A percentile compares a stretch with the other conserved stretches of the same genome.
phyloP scores from a whole-genome alignment of 257 asterid species.

The Paraleonurus japonicus region DNA sequence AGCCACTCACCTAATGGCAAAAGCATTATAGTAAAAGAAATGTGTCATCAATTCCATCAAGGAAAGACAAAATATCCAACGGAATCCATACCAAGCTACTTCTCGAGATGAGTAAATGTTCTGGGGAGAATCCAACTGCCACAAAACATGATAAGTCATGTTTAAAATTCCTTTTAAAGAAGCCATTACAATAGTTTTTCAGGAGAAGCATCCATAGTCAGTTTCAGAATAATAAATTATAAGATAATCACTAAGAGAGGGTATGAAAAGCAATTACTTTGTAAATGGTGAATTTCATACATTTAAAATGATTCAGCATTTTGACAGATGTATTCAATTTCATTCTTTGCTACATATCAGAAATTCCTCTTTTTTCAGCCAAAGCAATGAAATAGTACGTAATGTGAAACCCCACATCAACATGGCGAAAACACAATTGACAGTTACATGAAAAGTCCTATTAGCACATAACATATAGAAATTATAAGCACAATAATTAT shows the following conservation, averaged over 20 bases:
- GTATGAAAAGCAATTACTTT: background rate
- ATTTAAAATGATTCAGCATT: constrained; percentile 9
- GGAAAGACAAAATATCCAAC: constrained; percentile 70
- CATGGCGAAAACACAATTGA: background rate
- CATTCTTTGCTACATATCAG: background rate
- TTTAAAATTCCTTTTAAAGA: background rate
- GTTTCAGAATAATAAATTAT: constrained; percentile 1
- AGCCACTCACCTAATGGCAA: constrained; percentile 73
- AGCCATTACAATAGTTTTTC: background rate
- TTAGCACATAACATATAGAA: background rate
- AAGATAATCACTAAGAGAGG: background rate
- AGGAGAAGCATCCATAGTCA: background rate
- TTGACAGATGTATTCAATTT: constrained; percentile 12
- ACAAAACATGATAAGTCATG: constrained; percentile 25
- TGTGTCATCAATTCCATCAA: constrained; percentile 90
- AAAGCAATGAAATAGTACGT: background rate
- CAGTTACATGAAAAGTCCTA: background rate
- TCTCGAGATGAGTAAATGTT: constrained; percentile 52
- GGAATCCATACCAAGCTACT: constrained; percentile 76
- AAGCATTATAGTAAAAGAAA: constrained; percentile 83
- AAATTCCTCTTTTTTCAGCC: background rate
- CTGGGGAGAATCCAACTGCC: constrained; percentile 84
- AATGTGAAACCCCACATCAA: background rate
- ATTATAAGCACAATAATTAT: background rate
- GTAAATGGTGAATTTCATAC: background rate